Evolutionary conservation across 2,329 filamentous ascomycete species (phyloP).

Genomic region (Torrubiella hemipterigena): DNA sequence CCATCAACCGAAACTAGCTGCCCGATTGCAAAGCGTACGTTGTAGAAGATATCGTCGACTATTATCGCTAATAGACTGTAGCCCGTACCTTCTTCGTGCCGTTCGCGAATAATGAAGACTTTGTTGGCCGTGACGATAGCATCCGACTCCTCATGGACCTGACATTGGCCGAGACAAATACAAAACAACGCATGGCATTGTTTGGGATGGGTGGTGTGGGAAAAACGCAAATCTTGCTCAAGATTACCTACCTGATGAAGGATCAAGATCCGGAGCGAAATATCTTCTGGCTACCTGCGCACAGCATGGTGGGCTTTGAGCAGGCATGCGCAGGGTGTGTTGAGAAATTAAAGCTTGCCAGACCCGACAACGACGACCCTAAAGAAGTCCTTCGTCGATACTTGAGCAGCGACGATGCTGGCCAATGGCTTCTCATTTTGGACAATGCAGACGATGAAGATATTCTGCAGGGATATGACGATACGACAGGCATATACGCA

Average conservation of each 20-base stretch:
- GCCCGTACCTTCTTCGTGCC: neutral
- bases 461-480: conserved; percentile 10
- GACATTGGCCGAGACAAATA: neutral
- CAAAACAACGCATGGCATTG: neutral
- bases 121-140: neutral
- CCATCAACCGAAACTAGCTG: conserved; percentile 2
- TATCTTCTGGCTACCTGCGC: conserved; percentile 31
- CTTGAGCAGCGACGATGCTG: conserved; percentile 14
- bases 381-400: conserved; percentile 43
- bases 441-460: conserved; percentile 28
- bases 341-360: conserved; percentile 17
- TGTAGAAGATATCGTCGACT: no score
- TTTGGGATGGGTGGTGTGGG: neutral
- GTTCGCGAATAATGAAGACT: neutral
- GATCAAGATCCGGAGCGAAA: conserved; percentile 20
- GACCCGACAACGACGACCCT: conserved; percentile 40
- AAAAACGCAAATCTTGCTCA: neutral
- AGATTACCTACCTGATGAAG: conserved; percentile 20
- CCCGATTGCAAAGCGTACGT: no score
- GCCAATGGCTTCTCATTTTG: conserved; percentile 26
- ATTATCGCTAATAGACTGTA: neutral
- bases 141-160: neutral
- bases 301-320: conserved; percentile 24
- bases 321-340: conserved; percentile 23
- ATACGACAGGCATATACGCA: conserved; percentile 9